Base-by-base conservation (phyloP, 495 filamentous ascomycete genomes). In the Sphaerosporella brunnea region DNA sequence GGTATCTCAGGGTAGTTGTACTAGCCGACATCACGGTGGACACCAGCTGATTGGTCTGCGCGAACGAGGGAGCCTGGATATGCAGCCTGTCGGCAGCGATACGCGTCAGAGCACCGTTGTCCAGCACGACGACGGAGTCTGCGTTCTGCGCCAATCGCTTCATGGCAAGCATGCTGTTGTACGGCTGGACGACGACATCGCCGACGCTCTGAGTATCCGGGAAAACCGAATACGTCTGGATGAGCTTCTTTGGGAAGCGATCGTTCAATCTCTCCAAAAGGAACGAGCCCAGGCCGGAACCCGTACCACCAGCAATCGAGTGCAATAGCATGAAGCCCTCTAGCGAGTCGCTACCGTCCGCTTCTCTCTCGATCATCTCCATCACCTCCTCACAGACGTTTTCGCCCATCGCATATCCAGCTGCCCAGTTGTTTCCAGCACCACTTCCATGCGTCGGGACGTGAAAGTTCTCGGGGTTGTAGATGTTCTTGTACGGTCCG, bases 301-400 rank as follows among this genome's bases (percentile, higher is more conserved):
- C 90, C 20, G 90, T 97, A 35, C 90, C 90, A 50, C 90, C 90
- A 36, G 92, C 92, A 57, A 97, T 97, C 2, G 90, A 95, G 62
- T 97, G 90, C 41, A 97, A 72, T 53, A 97, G 73, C 88, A 96
- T 96, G 65, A 97, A 97, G 11, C 84, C 82, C 70, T 97, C 90
- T 19, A 97, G 69, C 28, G 86, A 94, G 62, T 97, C 90, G 66
- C 87, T 95, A 18, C 90, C 90, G 64, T 97, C 90, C 15, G 90
- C 90, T 64, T 97, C 90, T 47, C 90, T 80, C 63, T 97, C 92
- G 55, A 97, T 95, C 87, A 97, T 97, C 63, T 97, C 90, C 70
- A 96, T 82, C 46, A 97, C 83, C 62, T 96, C 90, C 60, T 97
- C 90, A 53, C 94, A 83, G 16, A 97, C 85, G 23, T 68, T 68